Evolutionary conservation across 208 protist genomes (phyloP), one percentile per base, ranked within the genome.

Genomic region (Crithidia brevicula): DNA sequence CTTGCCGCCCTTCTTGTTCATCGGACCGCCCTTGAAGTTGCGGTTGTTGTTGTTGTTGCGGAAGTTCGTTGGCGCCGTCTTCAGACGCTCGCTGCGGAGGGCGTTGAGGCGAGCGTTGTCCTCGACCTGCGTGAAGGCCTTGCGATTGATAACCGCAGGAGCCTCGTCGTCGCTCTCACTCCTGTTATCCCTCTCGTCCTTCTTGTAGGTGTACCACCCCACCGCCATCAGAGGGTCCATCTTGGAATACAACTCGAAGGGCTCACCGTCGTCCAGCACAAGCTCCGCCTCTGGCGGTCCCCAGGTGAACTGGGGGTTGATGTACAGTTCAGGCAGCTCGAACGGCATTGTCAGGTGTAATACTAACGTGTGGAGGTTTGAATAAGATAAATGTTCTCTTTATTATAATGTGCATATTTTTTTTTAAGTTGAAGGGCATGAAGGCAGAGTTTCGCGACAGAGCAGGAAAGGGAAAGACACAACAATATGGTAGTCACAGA

Each of bases 221-320:
- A 90, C 56, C 0, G 81, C 72, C 20, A 52, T 30, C 20, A 93
- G 66, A 15, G 67, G 31, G 52, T 91, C 83, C 1, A 33, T 58
- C 74, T 94, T 94, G 40, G 83, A 82, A 74, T 90, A 93, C 10
- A 92, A 77, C 56, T 79, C 53, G 40, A 93, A 85, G 10, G 72
- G 50, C 50, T 79, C 58, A 6, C 80, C 83, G 33, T 89, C 88
- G 20, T 68, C 70, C 45, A 92, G 46, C 45, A 79, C 72, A 53
- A 93, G 84, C 82, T 94, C 86, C 46, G 70, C 81, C 67, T 59
- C 77, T 40, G 91, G 91, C 10, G 91, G 91, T 13, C 91, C 91
- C 91, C 91, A 96, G 33, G 82, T 68, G 61, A 89, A 91, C 49
- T 75, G 77, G 36, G 80, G 72, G 62, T 85, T 89, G 34, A 92